phyloP scores from a whole-genome alignment of 2,329 filamentous ascomycete genomes.

The Venturia carpophila region DNA sequence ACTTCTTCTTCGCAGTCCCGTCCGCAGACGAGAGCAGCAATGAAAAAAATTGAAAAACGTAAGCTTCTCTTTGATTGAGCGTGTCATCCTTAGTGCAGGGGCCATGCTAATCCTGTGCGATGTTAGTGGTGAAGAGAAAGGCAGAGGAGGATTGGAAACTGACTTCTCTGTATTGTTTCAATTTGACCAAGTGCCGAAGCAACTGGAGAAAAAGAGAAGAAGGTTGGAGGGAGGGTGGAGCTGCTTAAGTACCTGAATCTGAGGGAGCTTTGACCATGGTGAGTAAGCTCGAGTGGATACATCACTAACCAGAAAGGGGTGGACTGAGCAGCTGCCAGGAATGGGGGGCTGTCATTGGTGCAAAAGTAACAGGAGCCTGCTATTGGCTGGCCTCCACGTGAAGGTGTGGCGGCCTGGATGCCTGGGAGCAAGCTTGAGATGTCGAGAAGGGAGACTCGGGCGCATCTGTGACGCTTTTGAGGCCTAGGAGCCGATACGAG shows the following conservation, averaged over 20 bases:
- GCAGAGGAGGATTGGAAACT: not conserved
- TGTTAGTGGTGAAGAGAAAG: no score
- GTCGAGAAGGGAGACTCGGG: not conserved
- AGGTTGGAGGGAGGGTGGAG: not conserved
- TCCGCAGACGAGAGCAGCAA: not conserved
- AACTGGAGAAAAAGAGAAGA: not conserved
- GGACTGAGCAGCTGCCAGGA: no score
- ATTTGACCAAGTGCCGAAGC: constrained; percentile 6
- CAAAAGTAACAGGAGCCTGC: not conserved
- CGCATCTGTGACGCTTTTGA: not conserved
- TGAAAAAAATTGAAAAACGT: constrained; percentile 30
- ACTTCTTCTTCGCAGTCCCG: constrained; percentile 3
- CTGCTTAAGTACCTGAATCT: not conserved
- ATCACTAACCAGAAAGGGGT: no score
- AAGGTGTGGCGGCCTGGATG: not conserved
- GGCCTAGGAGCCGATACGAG: not conserved
- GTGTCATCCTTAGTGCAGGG: constrained; percentile 90
- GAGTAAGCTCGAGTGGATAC: constrained; percentile 5
- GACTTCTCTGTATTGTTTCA: constrained; percentile 26
- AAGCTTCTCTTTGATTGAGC: constrained; percentile 74
- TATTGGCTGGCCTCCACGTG: not conserved
- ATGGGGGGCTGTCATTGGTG: no score
- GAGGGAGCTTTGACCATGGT: not conserved
- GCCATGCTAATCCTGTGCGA: constrained; percentile 43
- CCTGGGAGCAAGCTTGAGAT: not conserved